Percentiles rank a stretch among this genome's conserved stretches.
phyloP scores from a whole-genome alignment of 2,329 filamentous ascomycete species.

The Trichophyton simii region DNA sequence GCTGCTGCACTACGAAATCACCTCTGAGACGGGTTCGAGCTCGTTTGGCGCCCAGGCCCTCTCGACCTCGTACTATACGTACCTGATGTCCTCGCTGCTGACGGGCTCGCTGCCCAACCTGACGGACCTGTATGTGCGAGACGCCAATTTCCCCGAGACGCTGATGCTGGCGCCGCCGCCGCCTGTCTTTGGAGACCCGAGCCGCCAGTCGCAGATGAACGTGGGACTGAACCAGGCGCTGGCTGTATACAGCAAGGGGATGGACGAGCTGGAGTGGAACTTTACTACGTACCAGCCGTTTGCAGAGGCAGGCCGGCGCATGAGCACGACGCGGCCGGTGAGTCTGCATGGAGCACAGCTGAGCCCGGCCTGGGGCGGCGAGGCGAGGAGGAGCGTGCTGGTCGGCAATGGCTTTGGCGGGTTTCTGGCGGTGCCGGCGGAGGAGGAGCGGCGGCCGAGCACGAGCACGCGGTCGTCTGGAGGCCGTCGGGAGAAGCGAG shows the following conservation, averaged over 20 bases:
- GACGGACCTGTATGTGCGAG: conserved; percentile 69
- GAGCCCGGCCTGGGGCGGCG: conserved; percentile 47
- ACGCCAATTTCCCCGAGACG: conserved; percentile 68
- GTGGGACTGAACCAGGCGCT: conserved; percentile 42
- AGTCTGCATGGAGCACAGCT: conserved; percentile 34
- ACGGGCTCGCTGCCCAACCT: conserved; percentile 62
- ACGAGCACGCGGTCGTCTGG: conserved; percentile 19
- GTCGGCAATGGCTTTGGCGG: conserved; percentile 57
- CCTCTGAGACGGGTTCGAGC: conserved; percentile 31
- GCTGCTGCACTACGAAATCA: conserved; percentile 74
- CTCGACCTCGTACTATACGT: conserved; percentile 60
- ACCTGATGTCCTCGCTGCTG: conserved; percentile 72
- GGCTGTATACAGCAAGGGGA: conserved; percentile 53
- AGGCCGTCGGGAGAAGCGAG: conserved; percentile 23
- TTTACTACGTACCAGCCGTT: conserved; percentile 48
- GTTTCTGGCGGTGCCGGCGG: conserved; percentile 50
- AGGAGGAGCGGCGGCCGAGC: conserved; percentile 32
- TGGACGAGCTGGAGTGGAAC: conserved; percentile 56
- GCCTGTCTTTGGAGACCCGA: conserved; percentile 37
- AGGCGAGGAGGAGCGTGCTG: conserved; percentile 48
- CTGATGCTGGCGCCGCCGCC: conserved; percentile 60
- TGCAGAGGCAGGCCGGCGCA: conserved; percentile 22
- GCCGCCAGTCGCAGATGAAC: conserved; percentile 17
- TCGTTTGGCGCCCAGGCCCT: conserved; percentile 44
- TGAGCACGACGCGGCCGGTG: conserved; percentile 33